Evolutionary conservation across 2,329 filamentous ascomycete species (phyloP), one percentile per base, ranked within the genome.

Genomic region (Aureobasidium subglaciale): DNA sequence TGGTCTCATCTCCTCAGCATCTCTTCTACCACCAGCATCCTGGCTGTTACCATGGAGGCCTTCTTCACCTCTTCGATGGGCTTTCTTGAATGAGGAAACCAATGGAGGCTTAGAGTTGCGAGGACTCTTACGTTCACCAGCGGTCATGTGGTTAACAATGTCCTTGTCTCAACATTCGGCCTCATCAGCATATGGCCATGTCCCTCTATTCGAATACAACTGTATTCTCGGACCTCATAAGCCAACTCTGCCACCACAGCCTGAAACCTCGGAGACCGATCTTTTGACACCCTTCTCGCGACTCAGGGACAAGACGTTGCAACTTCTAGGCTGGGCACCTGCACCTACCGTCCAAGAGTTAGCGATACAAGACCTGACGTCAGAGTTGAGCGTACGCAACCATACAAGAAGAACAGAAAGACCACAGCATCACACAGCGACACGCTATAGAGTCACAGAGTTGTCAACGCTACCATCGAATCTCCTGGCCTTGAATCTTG

Each of bases 21-120:
- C 46, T 0, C 29, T 50, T 4, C 20, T 35, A 2, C 38, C 41
- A 10, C 43, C 55, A 6, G 38, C 6, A 24, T 24, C 35, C 10
- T 49, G 43, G 43, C 18, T 58, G 13, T 2, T 34, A 16, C 49
- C 56, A 16, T 58, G 56, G 56, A 45, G 45, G 22, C 20, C 49
- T 16, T 16, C 25, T 8, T 58, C 56, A 9, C 56, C 55, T n/a
- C 18, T 58, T 1, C 40, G 32, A 15, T 58, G 56, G 56, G 49
- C 56, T 1, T 30, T 43, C 3, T 13, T 32, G n/a, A 5, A 18
- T 15, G n/a, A 22, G 4, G 8, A 11, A 2, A 9, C 45, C 6
- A n/a, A 22, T 2, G 1, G 20, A 6, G n/a, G 15, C 1, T 53
- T 38, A 15, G 29, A 27, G 1, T 6, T 42, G 5, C 16, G 29